phyloP scores from a whole-genome alignment of 2,329 filamentous ascomycete species.

The Epichloe festucae region DNA sequence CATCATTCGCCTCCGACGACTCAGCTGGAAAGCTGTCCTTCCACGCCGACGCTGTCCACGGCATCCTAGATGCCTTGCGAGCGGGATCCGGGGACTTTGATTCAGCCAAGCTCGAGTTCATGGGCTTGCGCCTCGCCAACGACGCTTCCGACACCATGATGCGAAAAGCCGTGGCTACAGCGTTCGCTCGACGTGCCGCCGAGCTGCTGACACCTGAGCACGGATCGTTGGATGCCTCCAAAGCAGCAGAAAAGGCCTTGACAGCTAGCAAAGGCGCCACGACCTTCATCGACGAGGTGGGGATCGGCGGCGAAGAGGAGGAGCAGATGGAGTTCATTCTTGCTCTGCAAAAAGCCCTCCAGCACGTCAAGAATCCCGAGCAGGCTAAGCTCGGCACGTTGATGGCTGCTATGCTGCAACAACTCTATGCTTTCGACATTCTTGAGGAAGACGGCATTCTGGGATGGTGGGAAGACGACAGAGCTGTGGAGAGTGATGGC shows the following conservation, averaged over 20 bases:
- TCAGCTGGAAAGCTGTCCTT: slow-evolving; percentile 50
- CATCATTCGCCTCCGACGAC: slow-evolving; percentile 61
- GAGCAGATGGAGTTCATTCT: slow-evolving; percentile 82
- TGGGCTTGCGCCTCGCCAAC: slow-evolving; percentile 78
- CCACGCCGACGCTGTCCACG: slow-evolving; percentile 75
- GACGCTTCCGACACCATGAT: slow-evolving; percentile 86
- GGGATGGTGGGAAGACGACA: slow-evolving; percentile 72
- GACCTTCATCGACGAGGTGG: slow-evolving; percentile 46
- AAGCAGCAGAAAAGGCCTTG: slow-evolving; percentile 52
- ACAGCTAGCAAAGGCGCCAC: slow-evolving; percentile 37
- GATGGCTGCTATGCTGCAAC: slow-evolving; percentile 67
- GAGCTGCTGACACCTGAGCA: slow-evolving; percentile 46
- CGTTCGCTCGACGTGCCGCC: slow-evolving; percentile 70
- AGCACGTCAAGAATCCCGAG: slow-evolving; percentile 47
- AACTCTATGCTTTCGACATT: slow-evolving; percentile 72
- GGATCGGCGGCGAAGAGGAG: slow-evolving; percentile 50
- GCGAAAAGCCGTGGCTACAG: slow-evolving; percentile 70
- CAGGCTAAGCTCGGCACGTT: slow-evolving; percentile 41
- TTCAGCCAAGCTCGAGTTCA: slow-evolving; percentile 73
- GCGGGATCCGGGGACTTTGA: slow-evolving; percentile 70
- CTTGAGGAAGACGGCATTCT: slow-evolving; percentile 82
- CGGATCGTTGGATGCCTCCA: slow-evolving; percentile 42
- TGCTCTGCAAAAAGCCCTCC: slow-evolving; percentile 68
- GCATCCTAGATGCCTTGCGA: slow-evolving; percentile 74
- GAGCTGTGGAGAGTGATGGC: slow-evolving; percentile 52